phyloP scores from a whole-genome alignment of 164 flowering plant genomes.

The Piper betle region DNA sequence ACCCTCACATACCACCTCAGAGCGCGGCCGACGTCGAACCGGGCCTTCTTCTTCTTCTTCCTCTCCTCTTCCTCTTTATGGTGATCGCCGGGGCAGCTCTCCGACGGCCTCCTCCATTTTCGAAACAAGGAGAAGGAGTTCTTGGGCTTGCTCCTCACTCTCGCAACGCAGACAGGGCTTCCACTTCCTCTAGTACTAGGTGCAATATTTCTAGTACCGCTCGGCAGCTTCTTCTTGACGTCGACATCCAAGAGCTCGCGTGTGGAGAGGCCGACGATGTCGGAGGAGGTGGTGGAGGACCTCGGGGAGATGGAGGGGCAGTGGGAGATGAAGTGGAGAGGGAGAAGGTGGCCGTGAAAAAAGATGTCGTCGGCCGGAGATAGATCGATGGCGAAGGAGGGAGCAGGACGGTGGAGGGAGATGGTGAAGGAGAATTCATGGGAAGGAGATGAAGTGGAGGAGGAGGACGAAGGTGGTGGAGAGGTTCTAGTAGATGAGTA shows the following conservation, averaged over 20 bases:
- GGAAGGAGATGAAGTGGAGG: conserved; percentile 7
- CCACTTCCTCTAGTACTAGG: conserved; percentile 1
- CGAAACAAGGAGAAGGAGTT: conserved; percentile 49
- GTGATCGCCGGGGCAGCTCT: conserved; percentile 1
- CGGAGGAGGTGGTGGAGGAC: conserved; percentile 54
- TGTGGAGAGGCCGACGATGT: conserved; percentile 47
- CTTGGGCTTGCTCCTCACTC: conserved; percentile 30
- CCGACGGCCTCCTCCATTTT: conserved; percentile 32
- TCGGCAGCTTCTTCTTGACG: conserved; percentile 4
- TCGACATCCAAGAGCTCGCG: conserved; percentile 20
- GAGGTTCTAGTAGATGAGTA: background rate
- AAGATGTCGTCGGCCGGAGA: conserved; percentile 89
- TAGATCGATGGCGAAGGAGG: conserved; percentile 44
- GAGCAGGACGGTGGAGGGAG: conserved; percentile 42
- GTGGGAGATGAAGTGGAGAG: conserved; percentile 71
- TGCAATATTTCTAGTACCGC: background rate
- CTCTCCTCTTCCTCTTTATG: conserved; percentile 6
- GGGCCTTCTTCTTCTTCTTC: conserved; percentile 18
- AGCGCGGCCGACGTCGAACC: conserved; percentile 32
- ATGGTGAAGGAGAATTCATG: conserved; percentile 26
- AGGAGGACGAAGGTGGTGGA: background rate
- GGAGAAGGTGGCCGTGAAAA: conserved; percentile 92
- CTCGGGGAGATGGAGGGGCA: conserved; percentile 52
- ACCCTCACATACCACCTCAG: conserved; percentile 49
- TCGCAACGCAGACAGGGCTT: conserved; percentile 5